phyloP scores from a whole-genome alignment of 2,329 filamentous ascomycete species.

The Dactylellina haptotyla region DNA sequence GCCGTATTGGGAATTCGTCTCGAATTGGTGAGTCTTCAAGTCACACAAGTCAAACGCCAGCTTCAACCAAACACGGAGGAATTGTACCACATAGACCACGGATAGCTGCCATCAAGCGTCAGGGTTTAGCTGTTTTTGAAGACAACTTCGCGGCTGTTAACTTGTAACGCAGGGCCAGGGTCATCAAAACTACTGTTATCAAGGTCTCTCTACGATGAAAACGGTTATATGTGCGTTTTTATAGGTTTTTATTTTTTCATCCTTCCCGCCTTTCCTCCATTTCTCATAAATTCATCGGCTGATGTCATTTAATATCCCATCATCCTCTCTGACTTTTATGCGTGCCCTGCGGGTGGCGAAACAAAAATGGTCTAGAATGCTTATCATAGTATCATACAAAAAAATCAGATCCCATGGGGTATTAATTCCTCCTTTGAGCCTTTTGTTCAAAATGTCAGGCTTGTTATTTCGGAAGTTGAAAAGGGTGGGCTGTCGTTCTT shows the following conservation, averaged over 20 bases:
- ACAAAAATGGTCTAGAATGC: constrained; percentile 52
- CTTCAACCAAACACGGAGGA: too few relatives aligned
- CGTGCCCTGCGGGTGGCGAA: not conserved
- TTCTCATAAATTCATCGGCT: constrained; percentile 42
- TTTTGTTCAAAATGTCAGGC: constrained; percentile 48
- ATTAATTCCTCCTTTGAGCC: constrained; percentile 15
- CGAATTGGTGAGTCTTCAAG: not conserved
- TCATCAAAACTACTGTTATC: too few relatives aligned
- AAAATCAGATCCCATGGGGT: constrained; percentile 53
- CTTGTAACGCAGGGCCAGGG: too few relatives aligned
- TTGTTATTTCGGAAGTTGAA: constrained; percentile 12
- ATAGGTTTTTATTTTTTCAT: constrained; percentile 10
- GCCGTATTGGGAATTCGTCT: not conserved
- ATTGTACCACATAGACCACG: too few relatives aligned
- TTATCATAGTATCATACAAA: constrained; percentile 54
- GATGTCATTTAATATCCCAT: constrained; percentile 29
- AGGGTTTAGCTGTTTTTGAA: too few relatives aligned
- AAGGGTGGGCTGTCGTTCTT: not conserved
- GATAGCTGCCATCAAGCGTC: too few relatives aligned
- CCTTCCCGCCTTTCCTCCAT: constrained; percentile 46
- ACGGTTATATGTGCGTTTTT: not conserved
- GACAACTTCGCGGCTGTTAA: too few relatives aligned
- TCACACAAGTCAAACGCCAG: not conserved
- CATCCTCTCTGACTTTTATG: constrained; percentile 51
- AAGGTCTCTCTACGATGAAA: too few relatives aligned